Conservation (phyloP, 139 green algal species). For the Eudorina sp. region DNA sequence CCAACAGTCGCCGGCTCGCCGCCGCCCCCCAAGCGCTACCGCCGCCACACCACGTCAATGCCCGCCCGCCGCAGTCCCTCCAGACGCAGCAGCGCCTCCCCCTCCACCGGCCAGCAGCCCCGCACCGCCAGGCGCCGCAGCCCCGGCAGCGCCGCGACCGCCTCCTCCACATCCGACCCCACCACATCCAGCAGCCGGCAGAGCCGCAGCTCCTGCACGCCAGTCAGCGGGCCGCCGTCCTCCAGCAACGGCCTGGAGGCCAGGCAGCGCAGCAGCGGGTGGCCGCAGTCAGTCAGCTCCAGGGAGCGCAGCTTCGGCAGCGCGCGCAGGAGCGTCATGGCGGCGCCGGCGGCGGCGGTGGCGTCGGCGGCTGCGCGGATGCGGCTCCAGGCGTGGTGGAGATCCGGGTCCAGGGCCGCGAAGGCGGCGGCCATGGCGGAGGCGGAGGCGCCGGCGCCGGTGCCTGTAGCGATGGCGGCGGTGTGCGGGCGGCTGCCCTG, state of each 20-base stretch:
- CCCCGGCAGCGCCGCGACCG: constrained; percentile 8
- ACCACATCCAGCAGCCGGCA: constrained; percentile 16
- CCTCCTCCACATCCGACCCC: constrained; percentile 18
- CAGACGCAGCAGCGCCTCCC: neutral
- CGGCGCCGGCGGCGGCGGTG: neutral
- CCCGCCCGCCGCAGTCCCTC: neutral
- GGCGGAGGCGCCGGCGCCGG: neutral
- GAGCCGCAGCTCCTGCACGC: neutral
- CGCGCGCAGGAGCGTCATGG: neutral
- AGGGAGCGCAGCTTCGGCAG: neutral
- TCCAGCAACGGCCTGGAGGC: neutral
- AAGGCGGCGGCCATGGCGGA: neutral
- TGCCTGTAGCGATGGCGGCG: neutral
- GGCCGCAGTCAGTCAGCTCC: constrained; percentile 11
- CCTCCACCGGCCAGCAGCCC: neutral
- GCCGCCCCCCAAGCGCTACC: neutral
- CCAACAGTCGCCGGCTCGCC: too few relatives aligned
- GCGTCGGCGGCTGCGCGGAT: neutral
- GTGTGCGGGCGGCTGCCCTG: neutral
- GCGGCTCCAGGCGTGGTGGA: constrained; percentile 25
- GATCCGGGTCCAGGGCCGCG: constrained; percentile 20
- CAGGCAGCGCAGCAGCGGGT: constrained; percentile 8
- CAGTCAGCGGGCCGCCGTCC: neutral
- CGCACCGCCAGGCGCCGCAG: neutral
- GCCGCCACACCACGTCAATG: neutral